These are phyloP conservation scores for Trichosporon sp. DNA, from an alignment of 1,284 basidiomycete genomes.

Conservation along the genomic window DNA sequence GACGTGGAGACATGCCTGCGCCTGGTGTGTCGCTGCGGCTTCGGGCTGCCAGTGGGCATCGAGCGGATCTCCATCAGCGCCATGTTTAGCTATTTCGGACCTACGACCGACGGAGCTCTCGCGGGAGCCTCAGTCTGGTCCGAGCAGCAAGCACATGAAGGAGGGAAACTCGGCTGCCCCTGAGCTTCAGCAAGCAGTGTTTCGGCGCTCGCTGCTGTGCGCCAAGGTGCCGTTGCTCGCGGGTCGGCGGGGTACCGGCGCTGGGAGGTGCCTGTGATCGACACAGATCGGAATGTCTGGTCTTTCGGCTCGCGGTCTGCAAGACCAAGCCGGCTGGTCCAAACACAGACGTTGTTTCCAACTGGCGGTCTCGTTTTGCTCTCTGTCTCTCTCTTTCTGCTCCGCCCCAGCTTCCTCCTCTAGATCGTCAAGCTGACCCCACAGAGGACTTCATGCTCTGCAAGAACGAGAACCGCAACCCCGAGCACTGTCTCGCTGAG, in stretches of 20 bases:
- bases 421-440: background rate
- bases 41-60: background rate
- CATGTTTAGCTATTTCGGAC: background rate
- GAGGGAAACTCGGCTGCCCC: background rate
- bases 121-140: too few relatives aligned
- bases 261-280: background rate
- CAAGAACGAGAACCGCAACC: conserved; percentile 85
- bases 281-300: background rate
- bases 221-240: background rate
- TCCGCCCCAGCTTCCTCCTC: background rate
- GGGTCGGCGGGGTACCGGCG: background rate
- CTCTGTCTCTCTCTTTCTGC: background rate
- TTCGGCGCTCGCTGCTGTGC: background rate
- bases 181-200: background rate
- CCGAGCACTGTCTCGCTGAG: conserved; percentile 91
- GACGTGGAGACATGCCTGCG: background rate
- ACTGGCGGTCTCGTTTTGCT: background rate
- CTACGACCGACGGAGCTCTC: background rate
- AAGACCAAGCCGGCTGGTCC: background rate
- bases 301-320: too few relatives aligned
- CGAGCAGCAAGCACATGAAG: background rate
- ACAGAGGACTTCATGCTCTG: conserved; percentile 99
- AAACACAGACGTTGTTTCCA: background rate
- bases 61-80: background rate
- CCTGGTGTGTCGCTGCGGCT: background rate